phyloP scores from a whole-genome alignment of 805 yeast species.

The Kazachstania taianensis region DNA sequence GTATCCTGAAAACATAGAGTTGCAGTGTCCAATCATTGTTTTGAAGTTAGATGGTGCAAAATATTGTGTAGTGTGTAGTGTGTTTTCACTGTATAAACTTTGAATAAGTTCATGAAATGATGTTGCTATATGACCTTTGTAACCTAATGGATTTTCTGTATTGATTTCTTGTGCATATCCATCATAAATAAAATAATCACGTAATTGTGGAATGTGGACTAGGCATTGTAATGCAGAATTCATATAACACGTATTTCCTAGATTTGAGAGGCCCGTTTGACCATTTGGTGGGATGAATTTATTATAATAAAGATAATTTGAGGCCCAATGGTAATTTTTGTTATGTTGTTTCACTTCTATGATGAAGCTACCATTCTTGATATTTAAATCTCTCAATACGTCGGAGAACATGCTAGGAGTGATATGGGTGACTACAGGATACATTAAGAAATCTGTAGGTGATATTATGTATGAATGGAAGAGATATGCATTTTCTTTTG shows the following conservation, averaged over 20 bases:
- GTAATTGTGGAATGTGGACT: slow-evolving; percentile 74
- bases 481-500: background rate
- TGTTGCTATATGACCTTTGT: slow-evolving; percentile 68
- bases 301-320: slow-evolving; percentile 26
- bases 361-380: slow-evolving; percentile 23
- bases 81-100: slow-evolving; percentile 38
- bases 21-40: slow-evolving; percentile 64
- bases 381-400: slow-evolving; percentile 16
- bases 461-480: slow-evolving; percentile 14
- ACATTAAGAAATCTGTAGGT: slow-evolving; percentile 23
- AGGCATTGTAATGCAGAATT: slow-evolving; percentile 88
- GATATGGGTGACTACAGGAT: slow-evolving; percentile 17
- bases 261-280: slow-evolving; percentile 48
- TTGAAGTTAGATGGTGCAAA: slow-evolving; percentile 71
- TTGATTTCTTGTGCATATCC: slow-evolving; percentile 60
- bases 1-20: slow-evolving; percentile 76
- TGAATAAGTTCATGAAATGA: slow-evolving; percentile 65
- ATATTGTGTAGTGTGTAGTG: slow-evolving; percentile 13
- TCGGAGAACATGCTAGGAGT: slow-evolving; percentile 12
- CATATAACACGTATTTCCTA: slow-evolving; percentile 93
- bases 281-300: slow-evolving; percentile 37
- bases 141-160: slow-evolving; percentile 71
- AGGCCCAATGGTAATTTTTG: slow-evolving; percentile 30
- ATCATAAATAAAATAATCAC: slow-evolving; percentile 59
- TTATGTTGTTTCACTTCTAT: slow-evolving; percentile 26